Percentiles rank a stretch among this genome's conserved stretches.
These are phyloP conservation scores for Aureobasidium melanogenum DNA, from an alignment of 2,329 filamentous ascomycete species.

Conservation along the genomic window DNA sequence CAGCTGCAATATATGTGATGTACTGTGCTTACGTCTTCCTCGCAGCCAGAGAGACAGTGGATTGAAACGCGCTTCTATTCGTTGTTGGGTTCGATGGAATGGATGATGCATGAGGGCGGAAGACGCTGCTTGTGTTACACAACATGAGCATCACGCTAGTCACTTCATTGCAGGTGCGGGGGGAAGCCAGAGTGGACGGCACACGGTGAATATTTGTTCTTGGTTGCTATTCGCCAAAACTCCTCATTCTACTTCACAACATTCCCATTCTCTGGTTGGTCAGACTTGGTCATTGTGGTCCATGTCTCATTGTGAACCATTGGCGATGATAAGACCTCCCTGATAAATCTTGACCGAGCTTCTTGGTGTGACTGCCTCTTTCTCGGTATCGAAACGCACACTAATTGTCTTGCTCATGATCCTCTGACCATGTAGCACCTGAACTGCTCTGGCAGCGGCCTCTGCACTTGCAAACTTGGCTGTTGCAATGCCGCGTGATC, in stretches of 20 bases:
- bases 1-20: neutral
- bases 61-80: neutral
- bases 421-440: slow-evolving; percentile 3
- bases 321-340: slow-evolving; percentile 6
- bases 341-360: neutral
- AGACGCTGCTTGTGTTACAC: neutral
- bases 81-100: neutral
- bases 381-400: slow-evolving; percentile 8
- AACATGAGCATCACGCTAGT: neutral
- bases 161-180: neutral
- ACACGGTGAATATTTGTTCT: neutral
- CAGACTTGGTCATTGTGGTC: neutral
- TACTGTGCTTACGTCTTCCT: neutral
- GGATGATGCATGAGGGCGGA: neutral
- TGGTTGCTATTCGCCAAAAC: neutral
- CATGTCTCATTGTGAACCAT: slow-evolving; percentile 5
- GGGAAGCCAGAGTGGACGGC: neutral
- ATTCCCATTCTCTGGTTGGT: neutral
- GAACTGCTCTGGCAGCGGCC: neutral
- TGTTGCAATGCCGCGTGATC: slow-evolving; percentile 8
- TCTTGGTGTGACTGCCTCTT: neutral
- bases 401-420: neutral
- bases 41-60: neutral
- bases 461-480: neutral
- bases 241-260: neutral